These are phyloP conservation scores for Sicyos baderoa DNA, from an alignment of 306 rosid genomes.

Conservation along the genomic window DNA sequence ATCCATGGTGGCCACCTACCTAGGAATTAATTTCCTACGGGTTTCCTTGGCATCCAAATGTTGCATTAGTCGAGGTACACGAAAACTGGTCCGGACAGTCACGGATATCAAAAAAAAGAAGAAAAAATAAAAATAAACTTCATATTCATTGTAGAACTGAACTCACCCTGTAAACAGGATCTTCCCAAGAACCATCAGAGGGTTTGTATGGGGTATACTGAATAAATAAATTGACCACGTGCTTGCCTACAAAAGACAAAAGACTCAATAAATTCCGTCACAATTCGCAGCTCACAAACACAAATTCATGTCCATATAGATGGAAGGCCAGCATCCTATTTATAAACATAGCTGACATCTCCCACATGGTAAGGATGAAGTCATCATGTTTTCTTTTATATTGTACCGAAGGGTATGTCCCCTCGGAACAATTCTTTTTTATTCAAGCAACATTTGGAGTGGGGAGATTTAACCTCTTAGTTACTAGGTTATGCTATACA, in stretches of 20 bases:
- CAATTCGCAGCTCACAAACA: not conserved
- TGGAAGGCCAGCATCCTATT: not conserved
- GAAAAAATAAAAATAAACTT: no score
- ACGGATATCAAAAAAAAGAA: no score
- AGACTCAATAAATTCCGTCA: slow-evolving; percentile 1
- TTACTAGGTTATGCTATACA: no score
- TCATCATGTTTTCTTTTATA: not conserved
- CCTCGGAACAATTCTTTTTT: not conserved
- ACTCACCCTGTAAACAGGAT: slow-evolving; percentile 67
- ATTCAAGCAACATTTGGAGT: no score
- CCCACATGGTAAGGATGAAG: not conserved
- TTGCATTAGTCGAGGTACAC: no score
- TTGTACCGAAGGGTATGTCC: not conserved
- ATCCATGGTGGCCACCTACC: no score
- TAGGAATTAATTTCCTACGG: no score
- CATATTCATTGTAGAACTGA: slow-evolving; percentile 12
- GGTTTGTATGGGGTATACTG: slow-evolving; percentile 91
- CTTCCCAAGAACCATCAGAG: slow-evolving; percentile 75
- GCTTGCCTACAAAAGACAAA: slow-evolving; percentile 50
- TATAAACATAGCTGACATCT: not conserved
- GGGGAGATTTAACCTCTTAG: no score
- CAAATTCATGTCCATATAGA: not conserved
- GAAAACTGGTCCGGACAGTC: no score
- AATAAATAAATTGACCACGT: slow-evolving; percentile 78
- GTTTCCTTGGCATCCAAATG: no score